Evolutionary conservation across 371 early-diverging fungal genomes (phyloP).

Genomic region (Apophysomyces elegans): DNA sequence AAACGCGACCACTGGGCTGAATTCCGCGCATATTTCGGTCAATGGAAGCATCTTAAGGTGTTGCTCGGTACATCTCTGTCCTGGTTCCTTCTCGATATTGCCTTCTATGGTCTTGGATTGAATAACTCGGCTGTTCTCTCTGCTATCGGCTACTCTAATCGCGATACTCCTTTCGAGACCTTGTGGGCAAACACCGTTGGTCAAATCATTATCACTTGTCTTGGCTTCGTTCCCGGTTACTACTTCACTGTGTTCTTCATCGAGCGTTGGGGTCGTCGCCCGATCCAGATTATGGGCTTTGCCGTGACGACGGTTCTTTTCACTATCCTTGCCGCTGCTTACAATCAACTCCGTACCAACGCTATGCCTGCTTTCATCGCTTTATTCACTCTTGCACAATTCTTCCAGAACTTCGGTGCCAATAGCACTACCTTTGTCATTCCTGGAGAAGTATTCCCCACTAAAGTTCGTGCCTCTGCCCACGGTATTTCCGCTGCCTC

Average conservation of each 20-base stretch:
- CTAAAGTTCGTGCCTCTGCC: slow-evolving; percentile 82
- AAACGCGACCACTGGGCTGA: slow-evolving; percentile 58
- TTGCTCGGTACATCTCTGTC: slow-evolving; percentile 78
- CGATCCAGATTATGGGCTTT: slow-evolving; percentile 84
- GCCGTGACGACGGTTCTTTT: slow-evolving; percentile 72
- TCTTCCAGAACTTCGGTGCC: slow-evolving; percentile 91
- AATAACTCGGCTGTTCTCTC: slow-evolving; percentile 76
- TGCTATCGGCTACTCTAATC: slow-evolving; percentile 69
- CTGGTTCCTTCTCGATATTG: slow-evolving; percentile 90
- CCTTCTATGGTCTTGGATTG: slow-evolving; percentile 87
- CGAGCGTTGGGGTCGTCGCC: slow-evolving; percentile 80
- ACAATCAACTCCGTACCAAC: slow-evolving; percentile 55
- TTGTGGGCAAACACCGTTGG: slow-evolving; percentile 73
- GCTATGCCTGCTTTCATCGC: slow-evolving; percentile 72
- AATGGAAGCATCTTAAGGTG: slow-evolving; percentile 78
- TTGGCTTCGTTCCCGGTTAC: slow-evolving; percentile 92
- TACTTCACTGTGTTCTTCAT: slow-evolving; percentile 80
- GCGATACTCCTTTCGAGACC: slow-evolving; percentile 55
- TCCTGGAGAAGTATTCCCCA: slow-evolving; percentile 92
- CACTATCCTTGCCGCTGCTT: slow-evolving; percentile 75
- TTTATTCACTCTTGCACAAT: slow-evolving; percentile 76
- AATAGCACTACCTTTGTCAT: slow-evolving; percentile 91
- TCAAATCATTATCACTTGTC: slow-evolving; percentile 80
- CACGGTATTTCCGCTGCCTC: slow-evolving; percentile 90
- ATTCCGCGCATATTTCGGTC: slow-evolving; percentile 77